Evolutionary conservation across 805 yeast genomes (phyloP), one percentile per base, ranked within the genome.

Genomic region (Barnettozyma vustinii): DNA sequence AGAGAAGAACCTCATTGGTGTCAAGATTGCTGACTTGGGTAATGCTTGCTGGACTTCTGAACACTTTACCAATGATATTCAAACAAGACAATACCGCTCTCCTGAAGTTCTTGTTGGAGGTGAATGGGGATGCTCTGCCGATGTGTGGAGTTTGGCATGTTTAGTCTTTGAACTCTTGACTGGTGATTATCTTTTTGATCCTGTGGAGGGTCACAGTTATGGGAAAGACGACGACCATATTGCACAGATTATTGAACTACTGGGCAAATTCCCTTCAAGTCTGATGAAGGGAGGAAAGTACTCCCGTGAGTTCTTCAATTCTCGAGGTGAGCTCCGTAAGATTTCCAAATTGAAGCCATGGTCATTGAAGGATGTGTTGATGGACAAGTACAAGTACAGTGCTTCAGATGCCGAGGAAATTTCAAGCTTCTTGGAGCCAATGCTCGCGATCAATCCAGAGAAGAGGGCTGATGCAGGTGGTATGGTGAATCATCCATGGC

Each of bases 91-190:
- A 57, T 83, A 83, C 59, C 74, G 99, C 41, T 80, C 97, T 0
- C 98, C 98, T 1, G 99, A 92, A 61, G 87, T 85, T 5, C 66
- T 87, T 15, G 59, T 86, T 18, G 94, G 96, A 0, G 78, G 86
- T 9, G 74, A 79, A 30, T 94, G 99, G 99, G 99, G 99, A 1
- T 90, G 96, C 46, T 82, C 92, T 47, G 84, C 95, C 1, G 99
- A 94, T 67, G 77, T 92, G 43, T 94, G 99, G 99, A 87, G 96
- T n/a, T 73, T 87, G 59, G 97, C 96, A 0, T 91, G 98, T 68
- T 69, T 94, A 59, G 73, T 87, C 1, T 94, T 94, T 68, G 99
- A 94, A 69, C 73, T 94, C 21, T 67, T 92, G 40, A 92, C 99
- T 0, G 98, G 98, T 3, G 98, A 92, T 66, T 91, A 91, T 60